Conservation (phyloP, 768 basidiomycete species). For the Auricularia heimuer region DNA sequence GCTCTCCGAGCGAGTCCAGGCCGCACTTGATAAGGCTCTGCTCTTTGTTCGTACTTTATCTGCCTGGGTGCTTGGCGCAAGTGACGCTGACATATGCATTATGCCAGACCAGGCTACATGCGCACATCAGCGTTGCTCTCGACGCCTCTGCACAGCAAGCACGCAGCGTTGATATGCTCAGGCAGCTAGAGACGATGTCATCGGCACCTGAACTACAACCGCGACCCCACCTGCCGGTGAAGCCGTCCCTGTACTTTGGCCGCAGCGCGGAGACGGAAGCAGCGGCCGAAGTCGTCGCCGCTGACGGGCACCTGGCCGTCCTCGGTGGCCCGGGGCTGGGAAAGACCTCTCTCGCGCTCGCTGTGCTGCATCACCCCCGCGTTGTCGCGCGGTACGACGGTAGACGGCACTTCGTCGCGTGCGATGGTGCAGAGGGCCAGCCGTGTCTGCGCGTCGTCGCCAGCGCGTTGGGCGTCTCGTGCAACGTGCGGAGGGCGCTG, state of each 20-base stretch:
- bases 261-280: neutral
- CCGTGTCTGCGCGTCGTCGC: neutral
- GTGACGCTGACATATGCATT: too few species aligned
- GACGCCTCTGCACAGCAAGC: too few species aligned
- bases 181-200: too few species aligned
- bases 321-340: slow-evolving; percentile 29
- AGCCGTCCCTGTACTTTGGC: neutral
- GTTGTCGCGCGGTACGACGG: slow-evolving; percentile 16
- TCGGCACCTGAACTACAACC: too few species aligned
- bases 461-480: neutral
- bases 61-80: too few species aligned
- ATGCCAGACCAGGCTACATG: too few species aligned
- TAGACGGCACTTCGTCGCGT: slow-evolving; percentile 25
- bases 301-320: slow-evolving; percentile 7
- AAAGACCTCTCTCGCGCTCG: slow-evolving; percentile 29
- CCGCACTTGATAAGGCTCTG: too few species aligned
- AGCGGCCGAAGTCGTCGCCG: neutral
- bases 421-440: slow-evolving; percentile 11
- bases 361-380: slow-evolving; percentile 19
- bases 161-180: too few species aligned
- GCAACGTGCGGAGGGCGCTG: neutral
- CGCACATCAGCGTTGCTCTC: too few species aligned
- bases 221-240: too few species aligned
- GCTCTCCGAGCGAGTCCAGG: too few species aligned
- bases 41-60: too few species aligned